Evolutionary conservation across 2,329 filamentous ascomycete genomes (phyloP), one percentile per base, ranked within the genome.

Genomic region (Colletotrichum destructivum): DNA sequence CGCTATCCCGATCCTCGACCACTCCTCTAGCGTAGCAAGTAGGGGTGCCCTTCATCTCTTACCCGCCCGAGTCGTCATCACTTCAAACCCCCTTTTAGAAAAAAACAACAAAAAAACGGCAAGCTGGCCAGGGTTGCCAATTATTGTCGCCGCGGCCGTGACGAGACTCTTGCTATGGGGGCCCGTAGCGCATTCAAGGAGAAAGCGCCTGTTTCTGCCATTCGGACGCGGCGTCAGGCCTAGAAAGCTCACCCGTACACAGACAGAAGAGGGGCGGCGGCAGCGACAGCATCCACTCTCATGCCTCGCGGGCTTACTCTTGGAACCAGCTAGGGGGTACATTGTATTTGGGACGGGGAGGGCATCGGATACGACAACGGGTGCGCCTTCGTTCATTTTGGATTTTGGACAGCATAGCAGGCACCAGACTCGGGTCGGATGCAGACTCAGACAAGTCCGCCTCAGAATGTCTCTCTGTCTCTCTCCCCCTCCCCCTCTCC

Each of bases 391-490:
- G n/a, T 21, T 40, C 52, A 40, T 56, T 56, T 38, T 18, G 12
- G 12, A 15, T 9, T 56, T 21, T 12, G 12, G 12, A 15, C 12
- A 21, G 42, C 16, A 9, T 9, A 35, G 26, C 40, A 38, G 16
- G 49, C 47, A 54, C 47, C 49, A 54, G 35, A 26, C 38, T 51
- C 61, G 18, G 35, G 35, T 44, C n/a, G 35, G 35, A 52, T 21
- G 23, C 61, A 46, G 38, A 40, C 44, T 71, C 63, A 57, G 65
- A 69, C 65, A 71, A 54, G 23, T 35, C 51, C 23, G 35, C 65
- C 51, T 64, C 69, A 71, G 65, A 71, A 71, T 71, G 69, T 71
- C 69, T 71, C 59, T 71, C 57, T 61, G n/a, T 44, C 26, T 49
- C 26, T 35, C 42, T 49, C 23, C 18, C 18, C 21, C 59, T 62